Base-by-base conservation (phyloP, 2,329 filamentous ascomycete species). In the Nothopassalora personata region DNA sequence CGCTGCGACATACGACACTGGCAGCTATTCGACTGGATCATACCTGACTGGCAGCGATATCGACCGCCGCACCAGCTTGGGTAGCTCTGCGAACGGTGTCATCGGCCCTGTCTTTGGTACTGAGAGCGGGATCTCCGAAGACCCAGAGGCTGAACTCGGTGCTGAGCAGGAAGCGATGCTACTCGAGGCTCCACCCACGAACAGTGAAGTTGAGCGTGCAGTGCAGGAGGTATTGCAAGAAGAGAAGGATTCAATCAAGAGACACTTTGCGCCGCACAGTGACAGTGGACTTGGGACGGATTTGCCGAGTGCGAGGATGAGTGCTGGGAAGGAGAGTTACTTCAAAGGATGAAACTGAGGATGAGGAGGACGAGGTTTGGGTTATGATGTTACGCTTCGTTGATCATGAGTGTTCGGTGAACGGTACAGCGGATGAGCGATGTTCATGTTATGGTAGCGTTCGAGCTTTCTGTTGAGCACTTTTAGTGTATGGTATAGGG, bases 31-130 rank as follows among this genome's bases (percentile, higher is more conserved):
- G n/a, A 76, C 76, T n/a, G 77, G 77, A n/a, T 75, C 74, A 23
- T 80, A 80, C 68, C 73, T 80, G 70, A 79, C 76, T 1, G 78
- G 77, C 54, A 78, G 74, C 60, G 77, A 80, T 39, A 62, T 77
- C 31, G 74, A 76, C 53, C 72, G 77, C n/a, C 74, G 78, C 28
- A 76, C 73, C 6, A 79, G 76, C 13, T 72, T 76, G 31, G 76
- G 75, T 34, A 75, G 70, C 46, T 67, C 75, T 4, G 70, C 70
- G 5, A 71, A 70, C 50, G 75, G 74, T 9, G 70, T 69, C 0
- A 56, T 73, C 6, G 73, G 70, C 5, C 49, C 27, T 9, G n/a
- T 34, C 10, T 67, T 67, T 13, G 63, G 45, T 56, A 59, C 53
- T 27, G 54, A 49, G 49, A 64, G 18, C 23, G 59, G 31, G 23